These are phyloP conservation scores for Aspergillus flavus DNA, from an alignment of 2,329 filamentous ascomycete species.

Conservation along the genomic window DNA sequence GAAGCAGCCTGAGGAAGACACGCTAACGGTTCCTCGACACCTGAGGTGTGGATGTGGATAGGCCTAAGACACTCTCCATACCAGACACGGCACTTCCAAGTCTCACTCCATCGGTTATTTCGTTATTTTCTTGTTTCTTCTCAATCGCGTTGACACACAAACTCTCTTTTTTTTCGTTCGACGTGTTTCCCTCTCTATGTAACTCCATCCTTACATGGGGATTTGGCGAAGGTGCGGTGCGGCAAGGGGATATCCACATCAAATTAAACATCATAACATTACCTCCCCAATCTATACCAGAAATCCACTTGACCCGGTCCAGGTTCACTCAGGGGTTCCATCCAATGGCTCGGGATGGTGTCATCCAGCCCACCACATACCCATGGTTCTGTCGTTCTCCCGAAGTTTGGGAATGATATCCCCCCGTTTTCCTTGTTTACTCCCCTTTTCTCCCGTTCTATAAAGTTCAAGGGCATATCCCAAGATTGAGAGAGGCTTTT, in stretches of 20 bases:
- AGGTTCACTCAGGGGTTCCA: neutral
- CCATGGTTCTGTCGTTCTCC: constrained; percentile 2
- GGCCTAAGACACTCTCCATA: neutral
- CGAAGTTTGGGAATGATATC: constrained; percentile 2
- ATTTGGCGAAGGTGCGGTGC: neutral
- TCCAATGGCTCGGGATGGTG: neutral
- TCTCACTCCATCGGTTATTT: neutral
- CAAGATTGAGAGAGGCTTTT: neutral
- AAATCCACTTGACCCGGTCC: neutral
- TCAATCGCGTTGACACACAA: neutral
- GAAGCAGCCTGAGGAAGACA: neutral
- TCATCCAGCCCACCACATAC: neutral
- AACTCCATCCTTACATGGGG: neutral
- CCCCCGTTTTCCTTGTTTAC: neutral
- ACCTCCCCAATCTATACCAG: neutral
- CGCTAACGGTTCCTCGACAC: neutral
- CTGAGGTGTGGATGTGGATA: neutral
- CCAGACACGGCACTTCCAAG: neutral
- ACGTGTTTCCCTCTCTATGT: neutral
- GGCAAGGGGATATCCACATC: neutral
- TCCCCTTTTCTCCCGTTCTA: neutral
- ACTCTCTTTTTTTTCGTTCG: neutral
- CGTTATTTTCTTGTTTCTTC: neutral
- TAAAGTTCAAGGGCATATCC: neutral
- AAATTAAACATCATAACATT: constrained; percentile 3